These are phyloP conservation scores for Pyrenophora graminea DNA, from an alignment of 2,329 filamentous ascomycete species.

Conservation along the genomic window DNA sequence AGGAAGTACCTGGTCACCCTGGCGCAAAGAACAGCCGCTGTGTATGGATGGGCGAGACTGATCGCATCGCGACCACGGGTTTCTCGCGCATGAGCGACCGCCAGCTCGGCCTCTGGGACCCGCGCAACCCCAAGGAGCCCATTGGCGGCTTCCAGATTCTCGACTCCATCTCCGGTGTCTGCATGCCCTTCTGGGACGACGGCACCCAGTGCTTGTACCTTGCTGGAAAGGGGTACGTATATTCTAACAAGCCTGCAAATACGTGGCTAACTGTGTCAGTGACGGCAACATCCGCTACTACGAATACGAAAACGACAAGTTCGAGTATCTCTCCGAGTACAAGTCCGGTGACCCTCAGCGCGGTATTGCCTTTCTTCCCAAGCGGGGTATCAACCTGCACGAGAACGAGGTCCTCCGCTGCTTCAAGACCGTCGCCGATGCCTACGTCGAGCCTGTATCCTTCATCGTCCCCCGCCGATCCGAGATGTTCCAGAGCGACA, in stretches of 20 bases:
- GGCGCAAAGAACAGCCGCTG: conserved; percentile 97
- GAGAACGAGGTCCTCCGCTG: conserved; percentile 91
- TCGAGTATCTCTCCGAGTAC: conserved; percentile 95
- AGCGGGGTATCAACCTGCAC: conserved; percentile 92
- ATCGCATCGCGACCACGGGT: conserved; percentile 92
- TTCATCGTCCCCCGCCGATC: conserved; percentile 95
- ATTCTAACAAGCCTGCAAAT: not conserved
- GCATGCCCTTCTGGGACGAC: conserved; percentile 99
- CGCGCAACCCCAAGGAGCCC: conserved; percentile 75
- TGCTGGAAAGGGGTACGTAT: conserved; percentile 87
- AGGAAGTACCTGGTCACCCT: conserved; percentile 82
- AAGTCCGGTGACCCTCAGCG: conserved; percentile 95
- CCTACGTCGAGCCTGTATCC: conserved; percentile 93
- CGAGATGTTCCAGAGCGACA: conserved; percentile 95
- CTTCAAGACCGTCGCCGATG: conserved; percentile 96
- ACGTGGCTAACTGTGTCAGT: conserved; percentile 51
- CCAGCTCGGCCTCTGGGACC: conserved; percentile 94
- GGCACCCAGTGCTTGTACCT: conserved; percentile 94
- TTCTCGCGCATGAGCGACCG: conserved; percentile 99
- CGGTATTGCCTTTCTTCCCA: conserved; percentile 90
- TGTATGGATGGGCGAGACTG: conserved; percentile 97
- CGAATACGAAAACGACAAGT: conserved; percentile 98
- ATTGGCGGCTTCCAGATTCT: conserved; percentile 88
- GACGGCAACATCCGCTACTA: conserved; percentile 99
- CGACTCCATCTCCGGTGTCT: conserved; percentile 95